phyloP scores from a whole-genome alignment of 169 alveolate species.

The Plasmodium gonderi region DNA sequence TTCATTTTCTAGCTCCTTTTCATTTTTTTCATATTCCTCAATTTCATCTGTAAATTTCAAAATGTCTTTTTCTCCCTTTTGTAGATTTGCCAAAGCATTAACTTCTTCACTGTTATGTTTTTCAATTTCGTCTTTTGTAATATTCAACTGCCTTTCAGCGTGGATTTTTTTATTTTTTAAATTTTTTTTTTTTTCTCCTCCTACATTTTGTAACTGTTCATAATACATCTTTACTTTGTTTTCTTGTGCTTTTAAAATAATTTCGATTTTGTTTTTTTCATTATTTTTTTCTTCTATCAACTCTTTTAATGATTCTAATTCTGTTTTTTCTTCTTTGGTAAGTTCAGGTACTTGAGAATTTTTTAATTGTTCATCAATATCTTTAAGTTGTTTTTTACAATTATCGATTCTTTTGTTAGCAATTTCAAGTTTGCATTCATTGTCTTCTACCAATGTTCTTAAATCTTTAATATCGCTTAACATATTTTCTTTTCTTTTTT shows the following conservation, averaged over 20 bases:
- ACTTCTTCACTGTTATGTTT: conserved; percentile 76
- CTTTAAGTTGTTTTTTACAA: conserved; percentile 52
- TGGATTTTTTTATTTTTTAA: conserved; percentile 70
- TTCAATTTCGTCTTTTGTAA: conserved; percentile 66
- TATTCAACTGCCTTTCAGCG: conserved; percentile 75
- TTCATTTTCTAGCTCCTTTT: conserved; percentile 78
- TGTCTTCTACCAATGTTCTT: conserved; percentile 36
- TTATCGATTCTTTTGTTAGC: conserved; percentile 57
- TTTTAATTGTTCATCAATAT: conserved; percentile 69
- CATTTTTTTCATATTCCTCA: conserved; percentile 80
- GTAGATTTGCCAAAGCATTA: conserved; percentile 78
- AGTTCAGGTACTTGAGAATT: conserved; percentile 66
- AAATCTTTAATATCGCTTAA: conserved; percentile 36
- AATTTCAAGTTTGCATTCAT: conserved; percentile 64
- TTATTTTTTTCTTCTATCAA: conserved; percentile 69
- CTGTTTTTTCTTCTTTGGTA: conserved; percentile 64
- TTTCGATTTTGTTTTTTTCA: conserved; percentile 69
- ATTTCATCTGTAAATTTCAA: conserved; percentile 79
- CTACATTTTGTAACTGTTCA: conserved; percentile 76
- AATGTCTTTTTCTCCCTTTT: conserved; percentile 79
- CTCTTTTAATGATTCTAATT: conserved; percentile 56
- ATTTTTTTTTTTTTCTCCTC: conserved; percentile 78
- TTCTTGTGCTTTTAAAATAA: conserved; percentile 41
- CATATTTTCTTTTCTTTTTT: background rate
- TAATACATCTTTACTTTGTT: conserved; percentile 32